These are phyloP conservation scores for Arabidopsis hybrid DNA, from an alignment of 441 rosid genomes.

Conservation along the genomic window DNA sequence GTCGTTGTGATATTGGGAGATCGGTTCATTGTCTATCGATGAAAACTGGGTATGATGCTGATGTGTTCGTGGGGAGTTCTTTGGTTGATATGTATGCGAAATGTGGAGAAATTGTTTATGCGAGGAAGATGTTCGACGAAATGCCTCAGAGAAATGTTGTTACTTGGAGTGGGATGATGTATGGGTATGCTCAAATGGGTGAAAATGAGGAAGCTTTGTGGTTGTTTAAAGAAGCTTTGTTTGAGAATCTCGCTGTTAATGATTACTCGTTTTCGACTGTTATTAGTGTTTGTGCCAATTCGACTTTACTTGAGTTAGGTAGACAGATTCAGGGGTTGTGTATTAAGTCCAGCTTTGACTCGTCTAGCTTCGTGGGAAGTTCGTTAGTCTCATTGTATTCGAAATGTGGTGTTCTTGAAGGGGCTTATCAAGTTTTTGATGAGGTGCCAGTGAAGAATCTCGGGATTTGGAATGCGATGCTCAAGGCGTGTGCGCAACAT, in stretches of 20 bases:
- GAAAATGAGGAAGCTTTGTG: slow-evolving; percentile 70
- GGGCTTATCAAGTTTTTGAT: slow-evolving; percentile 60
- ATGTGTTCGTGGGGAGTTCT: slow-evolving; percentile 86
- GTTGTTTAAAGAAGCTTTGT: slow-evolving; percentile 69
- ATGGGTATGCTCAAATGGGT: slow-evolving; percentile 78
- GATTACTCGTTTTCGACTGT: slow-evolving; percentile 86
- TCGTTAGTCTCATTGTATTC: slow-evolving; percentile 84
- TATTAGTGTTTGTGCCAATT: slow-evolving; percentile 71
- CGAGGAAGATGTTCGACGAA: slow-evolving; percentile 76
- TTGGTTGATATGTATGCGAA: slow-evolving; percentile 83
- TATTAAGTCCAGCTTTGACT: slow-evolving; percentile 70
- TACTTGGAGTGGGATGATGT: slow-evolving; percentile 94
- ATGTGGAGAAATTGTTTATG: slow-evolving; percentile 63
- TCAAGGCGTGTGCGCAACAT: slow-evolving; percentile 86
- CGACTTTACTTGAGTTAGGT: slow-evolving; percentile 79
- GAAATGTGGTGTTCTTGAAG: slow-evolving; percentile 74
- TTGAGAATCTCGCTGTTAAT: slow-evolving; percentile 67
- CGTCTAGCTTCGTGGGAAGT: slow-evolving; percentile 76
- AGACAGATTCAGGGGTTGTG: slow-evolving; percentile 84
- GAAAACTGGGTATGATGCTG: slow-evolving; percentile 66
- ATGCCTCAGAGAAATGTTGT: slow-evolving; percentile 86
- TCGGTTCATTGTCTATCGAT: slow-evolving; percentile 65
- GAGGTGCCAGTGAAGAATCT: slow-evolving; percentile 66
- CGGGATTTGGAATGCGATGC: slow-evolving; percentile 89
- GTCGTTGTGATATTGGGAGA: slow-evolving; percentile 60